Evolutionary conservation across 2,329 filamentous ascomycete species (phyloP).

Genomic region (Alternaria arbusti): DNA sequence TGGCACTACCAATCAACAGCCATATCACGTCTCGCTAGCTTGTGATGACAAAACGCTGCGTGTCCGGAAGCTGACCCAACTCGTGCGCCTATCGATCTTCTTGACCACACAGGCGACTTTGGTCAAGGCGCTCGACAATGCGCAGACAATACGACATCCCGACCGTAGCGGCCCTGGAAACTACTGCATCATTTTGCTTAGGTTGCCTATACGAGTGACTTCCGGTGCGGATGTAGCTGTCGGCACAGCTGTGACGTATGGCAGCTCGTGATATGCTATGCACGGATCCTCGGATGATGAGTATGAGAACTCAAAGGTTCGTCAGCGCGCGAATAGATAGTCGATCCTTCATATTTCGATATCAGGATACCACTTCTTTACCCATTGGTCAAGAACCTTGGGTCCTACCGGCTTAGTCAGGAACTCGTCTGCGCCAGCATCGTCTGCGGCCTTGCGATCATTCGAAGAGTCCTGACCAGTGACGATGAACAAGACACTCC

Average conservation of each 20-base stretch:
- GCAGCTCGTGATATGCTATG: not conserved
- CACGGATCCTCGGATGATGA: not conserved
- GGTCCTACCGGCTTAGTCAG: conserved; percentile 42
- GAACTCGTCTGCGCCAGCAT: conserved; percentile 41
- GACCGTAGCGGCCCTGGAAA: not conserved
- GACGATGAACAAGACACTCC: conserved; percentile 41
- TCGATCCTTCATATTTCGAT: conserved; percentile 7
- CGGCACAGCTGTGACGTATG: not conserved
- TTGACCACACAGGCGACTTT: not conserved
- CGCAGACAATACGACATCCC: not conserved
- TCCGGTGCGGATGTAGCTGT: not conserved
- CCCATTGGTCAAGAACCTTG: conserved; percentile 32
- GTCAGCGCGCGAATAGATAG: not conserved
- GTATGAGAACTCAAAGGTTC: not conserved
- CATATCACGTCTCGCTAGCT: not conserved
- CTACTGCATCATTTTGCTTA: not conserved
- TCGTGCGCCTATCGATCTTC: not conserved
- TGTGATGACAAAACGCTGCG: not conserved
- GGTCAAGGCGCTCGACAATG: not conserved
- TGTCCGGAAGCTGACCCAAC: not conserved
- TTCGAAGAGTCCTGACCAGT: conserved; percentile 41
- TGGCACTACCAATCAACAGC: not conserved
- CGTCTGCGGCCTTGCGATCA: conserved; percentile 31
- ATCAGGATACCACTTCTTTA: conserved; percentile 29
- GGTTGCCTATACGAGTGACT: not conserved